Evolutionary conservation across 1,284 basidiomycete species (phyloP), one percentile per base, ranked within the genome.

Genomic region (Neonothopanus nambi): DNA sequence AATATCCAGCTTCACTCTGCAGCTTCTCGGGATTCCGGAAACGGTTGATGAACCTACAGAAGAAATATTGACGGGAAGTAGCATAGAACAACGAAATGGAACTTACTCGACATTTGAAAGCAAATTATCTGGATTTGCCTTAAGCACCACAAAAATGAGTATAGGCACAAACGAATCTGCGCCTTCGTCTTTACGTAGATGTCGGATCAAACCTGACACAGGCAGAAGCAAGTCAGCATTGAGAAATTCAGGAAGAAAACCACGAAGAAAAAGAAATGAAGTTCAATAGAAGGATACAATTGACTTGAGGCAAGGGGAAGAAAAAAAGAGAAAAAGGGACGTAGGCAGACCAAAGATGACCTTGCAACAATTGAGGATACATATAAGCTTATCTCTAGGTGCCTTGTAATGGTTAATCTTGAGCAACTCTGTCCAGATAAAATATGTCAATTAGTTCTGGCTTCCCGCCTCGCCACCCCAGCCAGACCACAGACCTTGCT

Each of bases 321-420:
- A 20, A 43, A 39, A 35, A 36, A 57, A n/a, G n/a, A n/a, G n/a
- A n/a, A n/a, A 44, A 33, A 33, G 30, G 30, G 30, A 33, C 30
- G 13, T 41, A 56, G 40, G 67, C 86, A 59, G 62, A 93, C 96
- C 96, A 68, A 98, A 99, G 65, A 99, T 98, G 71, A 99, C 95
- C 77, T 99, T 99, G 85, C 95, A 99, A 72, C 87, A 93, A 67
- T 99, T 99, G 45, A 99, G 76, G 44, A 99, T 91, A 72, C 97
- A 99, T 57, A 99, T 99, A 57, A 98, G 78, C 74, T 99, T 99
- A 73, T 99, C 96, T 43, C 96, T 80, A 9, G 96, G 96, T 18
- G 96, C 96, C 70, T 98, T 98, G 78, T 98, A 99, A 68, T 98
- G 94, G 67, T 98, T 98, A 62, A 99, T 91, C 79, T 98, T 99